Base-by-base conservation (phyloP, 176 grass and related monocot genomes). In the Thinopyrum elongatum region DNA sequence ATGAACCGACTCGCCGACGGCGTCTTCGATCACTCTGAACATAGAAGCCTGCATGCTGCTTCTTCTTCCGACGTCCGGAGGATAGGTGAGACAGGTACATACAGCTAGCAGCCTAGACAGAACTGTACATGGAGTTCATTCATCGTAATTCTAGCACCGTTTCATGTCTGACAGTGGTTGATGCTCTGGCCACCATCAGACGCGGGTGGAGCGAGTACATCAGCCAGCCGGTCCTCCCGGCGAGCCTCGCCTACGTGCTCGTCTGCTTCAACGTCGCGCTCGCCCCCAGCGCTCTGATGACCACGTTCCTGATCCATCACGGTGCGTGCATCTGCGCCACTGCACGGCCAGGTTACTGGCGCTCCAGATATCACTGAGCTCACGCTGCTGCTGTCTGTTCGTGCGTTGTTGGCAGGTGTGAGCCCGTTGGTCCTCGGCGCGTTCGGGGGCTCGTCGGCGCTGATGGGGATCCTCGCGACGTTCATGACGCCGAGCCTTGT, bases 231-330 rank as follows among this genome's bases (percentile, higher is more conserved):
- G 89, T 92, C 30, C 89, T 94, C 62, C 87, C 92, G 31, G 92
- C 92, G 49, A 94, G 89, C 85, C 79, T 94, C 28, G 78, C 92
- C 36, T 94, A 92, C 82, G 92, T 94, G 77, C 84, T 94, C 28
- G 39, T 92, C 76, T 91, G 87, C 86, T 91, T 94, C 84, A 94
- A 94, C 69, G 61, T 87, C 38, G 84, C 92, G 16, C 92, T 94
- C 59, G 69, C 89, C 15, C 89, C 92, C 2, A 84, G 92, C 30
- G 89, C 84, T 11, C 86, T 94, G 23, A 94, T 94, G 92, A 94
- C 92, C 61, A 87, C 92, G 3, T 94, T 91, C 83, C 55, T 94
- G 42, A 82, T 89, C 70, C 84, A 91, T 53, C 83, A 85, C 7
- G 89, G 88, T 91, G 57, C 31, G 22, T 35, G 10, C 22, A 1